Evolutionary conservation across 148 eudicot genomes (phyloP).

Genomic region (Heliosperma pusillum): DNA sequence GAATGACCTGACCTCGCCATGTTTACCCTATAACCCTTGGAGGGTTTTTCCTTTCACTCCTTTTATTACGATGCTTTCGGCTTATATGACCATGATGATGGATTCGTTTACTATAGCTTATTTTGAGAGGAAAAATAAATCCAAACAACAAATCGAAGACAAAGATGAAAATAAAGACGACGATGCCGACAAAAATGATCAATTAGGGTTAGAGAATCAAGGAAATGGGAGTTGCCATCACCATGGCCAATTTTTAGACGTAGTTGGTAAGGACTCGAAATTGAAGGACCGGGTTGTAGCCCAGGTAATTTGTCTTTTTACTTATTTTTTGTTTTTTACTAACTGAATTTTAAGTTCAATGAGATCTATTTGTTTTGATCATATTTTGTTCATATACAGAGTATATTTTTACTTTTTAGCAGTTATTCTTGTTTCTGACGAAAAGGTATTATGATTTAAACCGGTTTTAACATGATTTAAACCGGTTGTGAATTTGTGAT

Average conservation of each 20-base stretch:
- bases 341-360: no score
- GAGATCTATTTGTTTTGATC: no score
- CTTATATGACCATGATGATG: slow-evolving; percentile 46
- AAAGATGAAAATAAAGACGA: background rate
- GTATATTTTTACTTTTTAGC: no score
- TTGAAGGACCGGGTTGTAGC: slow-evolving; percentile 51
- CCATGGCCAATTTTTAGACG: slow-evolving; percentile 17
- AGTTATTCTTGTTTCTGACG: no score
- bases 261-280: slow-evolving; percentile 3
- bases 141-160: background rate
- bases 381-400: no score
- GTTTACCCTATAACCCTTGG: slow-evolving; percentile 55
- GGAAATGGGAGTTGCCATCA: slow-evolving; percentile 21
- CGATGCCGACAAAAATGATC: no score
- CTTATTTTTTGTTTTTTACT: no score
- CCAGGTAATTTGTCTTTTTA: slow-evolving; percentile 32
- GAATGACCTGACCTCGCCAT: slow-evolving; percentile 38
- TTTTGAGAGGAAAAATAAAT: slow-evolving; percentile 24
- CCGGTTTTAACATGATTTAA: no score
- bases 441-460: no score
- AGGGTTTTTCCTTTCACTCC: slow-evolving; percentile 45
- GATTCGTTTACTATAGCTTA: slow-evolving; percentile 40
- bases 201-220: no score
- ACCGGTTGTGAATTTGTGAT: no score
- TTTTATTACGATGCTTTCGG: slow-evolving; percentile 53